A percentile compares a stretch with the other conserved stretches of the same genome.
These are phyloP conservation scores for Arabis hirsuta DNA, from an alignment of 345 rosid genomes.

Conservation along the genomic window DNA sequence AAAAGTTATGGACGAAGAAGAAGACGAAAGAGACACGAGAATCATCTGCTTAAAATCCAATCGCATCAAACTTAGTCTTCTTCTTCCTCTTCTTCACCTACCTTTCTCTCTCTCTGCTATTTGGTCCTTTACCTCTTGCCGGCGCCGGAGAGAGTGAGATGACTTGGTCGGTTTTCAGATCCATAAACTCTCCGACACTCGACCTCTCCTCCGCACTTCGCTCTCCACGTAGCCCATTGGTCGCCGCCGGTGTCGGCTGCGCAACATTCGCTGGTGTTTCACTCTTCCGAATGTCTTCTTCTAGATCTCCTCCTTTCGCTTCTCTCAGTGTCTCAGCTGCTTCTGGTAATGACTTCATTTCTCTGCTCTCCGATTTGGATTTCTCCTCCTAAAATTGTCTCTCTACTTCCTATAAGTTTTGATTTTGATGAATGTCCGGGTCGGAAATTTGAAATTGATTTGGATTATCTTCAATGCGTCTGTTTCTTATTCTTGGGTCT, in stretches of 20 bases:
- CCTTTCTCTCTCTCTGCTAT: constrained; percentile 25
- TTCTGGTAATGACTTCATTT: constrained; percentile 29
- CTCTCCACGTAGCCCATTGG: constrained; percentile 39
- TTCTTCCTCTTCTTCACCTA: constrained; percentile 41
- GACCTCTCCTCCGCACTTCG: constrained; percentile 42
- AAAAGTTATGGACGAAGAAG: constrained; percentile 24
- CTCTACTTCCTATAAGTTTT: constrained; percentile 7
- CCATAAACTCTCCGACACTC: constrained; percentile 38
- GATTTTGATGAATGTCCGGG: constrained; percentile 28
- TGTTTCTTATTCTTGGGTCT: constrained; percentile 23
- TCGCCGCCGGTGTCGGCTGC: constrained; percentile 44
- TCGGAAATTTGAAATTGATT: not conserved
- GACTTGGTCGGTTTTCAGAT: constrained; percentile 45
- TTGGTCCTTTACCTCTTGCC: constrained; percentile 10
- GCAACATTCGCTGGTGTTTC: constrained; percentile 42
- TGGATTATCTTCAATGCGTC: not conserved
- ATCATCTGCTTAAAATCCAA: constrained; percentile 46
- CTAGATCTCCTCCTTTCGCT: constrained; percentile 47
- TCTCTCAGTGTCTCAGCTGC: constrained; percentile 43
- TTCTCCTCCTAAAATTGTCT: not conserved
- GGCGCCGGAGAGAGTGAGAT: constrained; percentile 40
- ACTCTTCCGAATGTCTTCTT: constrained; percentile 45
- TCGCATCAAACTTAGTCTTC: constrained; percentile 13
- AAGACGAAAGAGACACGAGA: constrained; percentile 32
- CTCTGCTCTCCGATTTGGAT: constrained; percentile 14